Conservation (phyloP, 345 rosid species). For the Eucalyptus grandis region DNA sequence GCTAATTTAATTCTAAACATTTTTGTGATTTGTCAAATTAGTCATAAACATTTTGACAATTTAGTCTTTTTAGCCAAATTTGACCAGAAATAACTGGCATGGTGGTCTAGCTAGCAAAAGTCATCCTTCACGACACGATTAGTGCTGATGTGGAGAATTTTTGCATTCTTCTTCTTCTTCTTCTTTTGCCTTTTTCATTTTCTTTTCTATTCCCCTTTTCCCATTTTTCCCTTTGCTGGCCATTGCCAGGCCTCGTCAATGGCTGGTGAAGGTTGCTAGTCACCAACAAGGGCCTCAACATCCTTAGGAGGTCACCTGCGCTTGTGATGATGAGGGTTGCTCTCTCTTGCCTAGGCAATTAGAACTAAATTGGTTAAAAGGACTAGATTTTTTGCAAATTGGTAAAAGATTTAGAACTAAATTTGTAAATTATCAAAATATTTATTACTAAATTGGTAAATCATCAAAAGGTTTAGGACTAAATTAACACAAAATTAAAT, state of each 20-base stretch:
- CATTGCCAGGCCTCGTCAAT: not conserved
- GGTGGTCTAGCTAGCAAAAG: not conserved
- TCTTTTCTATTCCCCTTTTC: not conserved
- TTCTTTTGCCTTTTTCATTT: not conserved
- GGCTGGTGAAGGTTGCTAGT: not conserved
- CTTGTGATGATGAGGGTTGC: not conserved
- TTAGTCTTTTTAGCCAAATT: rapidly evolving
- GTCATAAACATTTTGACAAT: not conserved
- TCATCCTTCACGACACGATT: rapidly evolving
- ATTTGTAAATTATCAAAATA: no score
- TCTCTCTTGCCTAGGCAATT: not conserved
- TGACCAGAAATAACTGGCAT: rapidly evolving
- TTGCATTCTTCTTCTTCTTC: rapidly evolving
- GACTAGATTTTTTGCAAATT: no score
- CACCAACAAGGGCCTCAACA: not conserved
- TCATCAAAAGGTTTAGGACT: not conserved
- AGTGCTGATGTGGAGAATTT: rapidly evolving
- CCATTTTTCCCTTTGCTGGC: not conserved
- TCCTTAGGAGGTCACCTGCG: not conserved
- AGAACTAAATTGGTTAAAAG: no score
- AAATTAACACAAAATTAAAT: not conserved
- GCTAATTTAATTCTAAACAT: not conserved
- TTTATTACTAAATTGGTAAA: not conserved
- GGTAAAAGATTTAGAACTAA: no score
- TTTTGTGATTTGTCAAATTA: not conserved